Conservation (phyloP, 2,329 filamentous ascomycete species). For the Alternaria gansuensis region DNA sequence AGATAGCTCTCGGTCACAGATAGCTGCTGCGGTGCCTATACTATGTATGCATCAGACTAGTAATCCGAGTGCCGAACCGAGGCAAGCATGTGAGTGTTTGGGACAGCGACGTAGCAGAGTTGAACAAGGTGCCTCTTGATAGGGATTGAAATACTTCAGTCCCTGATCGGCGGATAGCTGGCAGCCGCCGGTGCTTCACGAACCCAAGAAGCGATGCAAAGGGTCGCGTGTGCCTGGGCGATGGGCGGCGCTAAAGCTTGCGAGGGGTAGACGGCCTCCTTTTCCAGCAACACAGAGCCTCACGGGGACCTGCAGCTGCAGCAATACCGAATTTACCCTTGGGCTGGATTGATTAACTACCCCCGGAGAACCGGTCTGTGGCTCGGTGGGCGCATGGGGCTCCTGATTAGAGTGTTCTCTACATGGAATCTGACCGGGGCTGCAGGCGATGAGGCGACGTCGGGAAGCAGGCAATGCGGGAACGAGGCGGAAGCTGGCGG, state of each 20-base stretch:
- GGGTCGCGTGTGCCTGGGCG: slow-evolving; percentile 11
- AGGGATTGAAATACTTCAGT: background rate
- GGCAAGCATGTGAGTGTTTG: background rate
- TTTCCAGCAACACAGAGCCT: slow-evolving; percentile 24
- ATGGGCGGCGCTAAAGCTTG: slow-evolving; percentile 9
- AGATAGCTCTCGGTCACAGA: no score
- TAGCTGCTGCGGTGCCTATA: slow-evolving; percentile 1
- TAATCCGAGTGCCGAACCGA: background rate
- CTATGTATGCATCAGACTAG: slow-evolving; percentile 1
- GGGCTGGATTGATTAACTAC: slow-evolving; percentile 20
- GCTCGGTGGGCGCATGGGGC: slow-evolving; percentile 25
- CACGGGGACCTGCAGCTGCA: slow-evolving; percentile 27
- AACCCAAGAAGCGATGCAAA: slow-evolving; percentile 2
- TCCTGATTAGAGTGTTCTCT: slow-evolving; percentile 11
- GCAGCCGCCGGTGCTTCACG: background rate
- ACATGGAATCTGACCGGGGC: slow-evolving; percentile 19
- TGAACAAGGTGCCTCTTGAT: background rate
- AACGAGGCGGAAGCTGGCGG: slow-evolving; percentile 1
- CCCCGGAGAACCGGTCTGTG: slow-evolving; percentile 21
- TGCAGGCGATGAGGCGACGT: slow-evolving; percentile 24
- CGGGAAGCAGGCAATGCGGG: slow-evolving; percentile 7
- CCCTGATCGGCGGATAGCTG: background rate
- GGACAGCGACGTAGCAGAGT: background rate
- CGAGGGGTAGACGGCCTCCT: slow-evolving; percentile 3
- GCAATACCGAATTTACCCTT: slow-evolving; percentile 15